Conservation (phyloP, 805 yeast species). For the Kodamaea nitidulidarum region DNA sequence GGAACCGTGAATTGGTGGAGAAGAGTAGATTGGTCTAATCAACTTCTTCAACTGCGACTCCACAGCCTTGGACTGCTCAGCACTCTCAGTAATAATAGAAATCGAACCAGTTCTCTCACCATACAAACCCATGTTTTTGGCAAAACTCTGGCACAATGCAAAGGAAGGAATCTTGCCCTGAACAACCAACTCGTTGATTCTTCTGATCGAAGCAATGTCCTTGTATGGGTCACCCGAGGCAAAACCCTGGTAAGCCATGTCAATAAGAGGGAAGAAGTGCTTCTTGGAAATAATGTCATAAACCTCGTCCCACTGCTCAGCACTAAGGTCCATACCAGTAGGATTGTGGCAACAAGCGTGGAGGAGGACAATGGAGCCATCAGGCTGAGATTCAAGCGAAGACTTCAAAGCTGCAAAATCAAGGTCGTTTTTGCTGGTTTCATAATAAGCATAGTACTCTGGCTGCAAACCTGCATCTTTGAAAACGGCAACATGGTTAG, state of each 20-base stretch:
- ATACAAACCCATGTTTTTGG: constrained; percentile 47
- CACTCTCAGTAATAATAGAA: constrained; percentile 54
- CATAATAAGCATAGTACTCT: constrained; percentile 68
- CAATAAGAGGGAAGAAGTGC: constrained; percentile 74
- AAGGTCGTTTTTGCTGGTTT: constrained; percentile 54
- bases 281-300: constrained; percentile 56
- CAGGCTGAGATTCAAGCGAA: constrained; percentile 52
- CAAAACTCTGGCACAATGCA: constrained; percentile 49
- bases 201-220: constrained; percentile 53
- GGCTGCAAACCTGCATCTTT: constrained; percentile 64
- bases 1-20: constrained; percentile 94
- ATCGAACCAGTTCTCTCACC: constrained; percentile 73
- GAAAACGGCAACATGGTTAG: constrained; percentile 83
- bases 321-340: constrained; percentile 88
- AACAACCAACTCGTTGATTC: constrained; percentile 47
- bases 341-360: constrained; percentile 98
- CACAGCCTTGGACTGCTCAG: constrained; percentile 48
- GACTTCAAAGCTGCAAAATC: constrained; percentile 60
- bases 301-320: constrained; percentile 75
- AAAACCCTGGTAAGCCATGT: constrained; percentile 95
- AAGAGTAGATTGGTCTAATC: constrained; percentile 83
- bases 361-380: constrained; percentile 64
- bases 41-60: constrained; percentile 81
- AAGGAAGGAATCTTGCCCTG: constrained; percentile 47
- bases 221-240: constrained; percentile 77